Percentiles rank a stretch among this genome's conserved stretches.
These are phyloP conservation scores for Chalciporus piperatus DNA, from an alignment of 768 basidiomycete species.

Conservation along the genomic window DNA sequence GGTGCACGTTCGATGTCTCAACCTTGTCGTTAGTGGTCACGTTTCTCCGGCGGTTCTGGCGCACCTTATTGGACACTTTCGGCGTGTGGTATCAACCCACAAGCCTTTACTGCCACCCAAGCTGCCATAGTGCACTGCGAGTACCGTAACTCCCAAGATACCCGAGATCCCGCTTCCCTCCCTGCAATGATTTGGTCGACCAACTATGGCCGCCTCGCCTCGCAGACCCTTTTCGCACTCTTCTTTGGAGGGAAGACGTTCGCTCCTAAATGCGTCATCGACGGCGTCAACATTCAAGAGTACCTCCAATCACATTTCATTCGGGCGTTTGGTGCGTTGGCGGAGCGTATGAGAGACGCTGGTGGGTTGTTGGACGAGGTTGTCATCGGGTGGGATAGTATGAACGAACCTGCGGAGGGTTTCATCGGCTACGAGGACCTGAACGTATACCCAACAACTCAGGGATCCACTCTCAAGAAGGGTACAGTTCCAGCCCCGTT, in stretches of 20 bases:
- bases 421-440: conserved; percentile 66
- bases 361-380: conserved; percentile 80
- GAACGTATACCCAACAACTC: conserved; percentile 55
- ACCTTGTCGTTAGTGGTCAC: conserved; percentile 68
- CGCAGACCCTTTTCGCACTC: conserved; percentile 88
- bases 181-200: conserved; percentile 98
- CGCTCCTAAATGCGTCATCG: conserved; percentile 88
- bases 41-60: conserved; percentile 92
- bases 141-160: conserved; percentile 57
- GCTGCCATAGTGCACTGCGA: conserved; percentile 87
- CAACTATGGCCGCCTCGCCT: conserved; percentile 86
- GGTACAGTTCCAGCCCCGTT: conserved; percentile 85
- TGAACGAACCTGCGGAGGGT: conserved; percentile 95
- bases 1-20: neutral
- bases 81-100: conserved; percentile 88
- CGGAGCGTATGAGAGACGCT: conserved; percentile 70
- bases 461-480: conserved; percentile 76
- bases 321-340: conserved; percentile 70
- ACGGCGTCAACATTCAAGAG: conserved; percentile 90
- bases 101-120: conserved; percentile 80
- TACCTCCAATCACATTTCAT: conserved; percentile 79
- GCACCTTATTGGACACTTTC: conserved; percentile 92
- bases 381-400: conserved; percentile 93
- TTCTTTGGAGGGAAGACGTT: conserved; percentile 91
- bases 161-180: conserved; percentile 65